Evolutionary conservation across 768 basidiomycete species (phyloP), one percentile per base, ranked within the genome.

Genomic region (Podaxis sp.): DNA sequence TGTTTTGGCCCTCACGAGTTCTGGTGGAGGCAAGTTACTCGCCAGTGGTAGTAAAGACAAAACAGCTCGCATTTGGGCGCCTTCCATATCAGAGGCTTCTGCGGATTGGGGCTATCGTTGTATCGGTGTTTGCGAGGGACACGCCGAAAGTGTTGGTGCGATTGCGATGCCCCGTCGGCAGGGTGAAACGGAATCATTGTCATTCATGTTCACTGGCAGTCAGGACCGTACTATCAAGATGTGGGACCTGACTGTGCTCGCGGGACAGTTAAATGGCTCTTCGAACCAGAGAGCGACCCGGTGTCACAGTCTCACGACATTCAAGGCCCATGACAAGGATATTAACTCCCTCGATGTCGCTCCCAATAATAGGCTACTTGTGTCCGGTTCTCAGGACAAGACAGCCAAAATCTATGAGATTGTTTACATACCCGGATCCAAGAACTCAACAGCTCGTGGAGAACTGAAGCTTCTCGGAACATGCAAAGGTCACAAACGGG

Each of bases 151-250:
- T 67, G 83, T 99, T 46, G 96, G 96, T 8, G 93, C 96, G 2
- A 77, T 98, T 59, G 89, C 93, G 1, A 77, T 98, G 72, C 87
- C 93, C n/a, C 83, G 88, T 67, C 76, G 71, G 19, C 63, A 64
- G 22, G 70, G 69, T 7, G 73, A 72, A 17, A 67, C 63, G 27
- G 71, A 72, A 19, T 61, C 70, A 55, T 76, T 79, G 54, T 79
- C 79, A 43, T 96, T 97, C 76, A 79, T 96, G 81, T 91, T 98
- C 72, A 97, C 95, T 13, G 97, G 96, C 36, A 93, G 91, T 71
- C 96, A 98, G 74, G 97, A 99, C 73, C 86, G 93, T 47, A 98
- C 97, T 3, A 91, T 98, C 72, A 99, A 99, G 75, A 90, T 98
- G 87, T 99, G 97, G 97, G 94, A 98, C 74, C 72, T 98, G n/a